These are phyloP conservation scores for Furcasterigmium furcatum DNA, from an alignment of 2,329 filamentous ascomycete genomes.

Conservation along the genomic window DNA sequence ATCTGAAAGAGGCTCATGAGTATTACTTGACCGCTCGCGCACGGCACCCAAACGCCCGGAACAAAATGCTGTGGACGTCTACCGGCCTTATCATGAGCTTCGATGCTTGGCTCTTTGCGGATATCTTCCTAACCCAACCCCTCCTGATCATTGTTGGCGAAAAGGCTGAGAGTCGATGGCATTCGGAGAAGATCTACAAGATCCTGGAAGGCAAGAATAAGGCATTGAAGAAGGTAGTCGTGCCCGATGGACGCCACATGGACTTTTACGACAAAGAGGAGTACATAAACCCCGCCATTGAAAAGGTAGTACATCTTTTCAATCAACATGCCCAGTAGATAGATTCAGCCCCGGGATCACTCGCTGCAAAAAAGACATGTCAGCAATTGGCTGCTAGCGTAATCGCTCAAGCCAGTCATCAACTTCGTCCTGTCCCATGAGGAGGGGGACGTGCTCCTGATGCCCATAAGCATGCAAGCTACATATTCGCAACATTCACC, in stretches of 20 bases:
- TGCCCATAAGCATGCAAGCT: too few species aligned
- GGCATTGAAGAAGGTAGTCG: neutral
- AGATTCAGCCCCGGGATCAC: too few species aligned
- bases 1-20: constrained; percentile 18
- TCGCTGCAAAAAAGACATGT: too few species aligned
- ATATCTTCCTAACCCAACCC: neutral
- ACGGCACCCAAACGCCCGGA: constrained; percentile 4
- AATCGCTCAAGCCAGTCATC: too few species aligned
- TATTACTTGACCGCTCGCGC: constrained; percentile 14
- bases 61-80: neutral
- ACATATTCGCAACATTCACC: too few species aligned
- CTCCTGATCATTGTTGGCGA: constrained; percentile 1
- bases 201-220: neutral
- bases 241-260: constrained; percentile 1
- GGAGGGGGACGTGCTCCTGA: too few species aligned
- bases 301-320: neutral
- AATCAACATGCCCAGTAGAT: too few species aligned
- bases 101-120: constrained; percentile 1
- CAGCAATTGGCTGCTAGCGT: too few species aligned
- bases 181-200: neutral
- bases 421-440: too few species aligned
- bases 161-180: neutral
- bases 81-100: neutral
- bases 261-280: constrained; percentile 4
- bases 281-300: neutral